Conservation (phyloP, 331 rosid genomes). For the Spiraea crenata region DNA sequence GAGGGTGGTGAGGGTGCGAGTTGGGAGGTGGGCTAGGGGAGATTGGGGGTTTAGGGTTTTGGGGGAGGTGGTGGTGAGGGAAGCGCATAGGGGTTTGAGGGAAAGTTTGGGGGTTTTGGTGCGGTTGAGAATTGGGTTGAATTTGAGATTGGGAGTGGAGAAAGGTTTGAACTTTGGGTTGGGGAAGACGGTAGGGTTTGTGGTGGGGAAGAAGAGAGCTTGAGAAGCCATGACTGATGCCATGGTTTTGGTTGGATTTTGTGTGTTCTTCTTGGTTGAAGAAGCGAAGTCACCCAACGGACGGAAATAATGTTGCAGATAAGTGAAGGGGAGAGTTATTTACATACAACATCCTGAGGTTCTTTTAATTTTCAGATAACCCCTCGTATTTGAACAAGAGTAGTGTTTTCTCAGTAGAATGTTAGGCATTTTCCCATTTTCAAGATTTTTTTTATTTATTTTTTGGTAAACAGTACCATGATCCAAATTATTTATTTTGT, state of each 20-base stretch:
- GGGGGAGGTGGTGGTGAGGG: not conserved
- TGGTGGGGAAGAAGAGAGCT: not conserved
- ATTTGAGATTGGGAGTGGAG: not conserved
- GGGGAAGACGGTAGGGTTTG: slow-evolving; percentile 9
- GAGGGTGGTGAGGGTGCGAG: slow-evolving; percentile 40
- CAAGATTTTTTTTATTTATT: too few relatives aligned
- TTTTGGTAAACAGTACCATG: too few relatives aligned
- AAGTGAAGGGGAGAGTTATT: too few relatives aligned
- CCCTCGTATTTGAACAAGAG: too few relatives aligned
- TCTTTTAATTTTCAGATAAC: too few relatives aligned
- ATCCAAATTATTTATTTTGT: too few relatives aligned
- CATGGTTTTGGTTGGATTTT: not conserved
- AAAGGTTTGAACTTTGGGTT: not conserved
- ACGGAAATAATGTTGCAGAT: too few relatives aligned
- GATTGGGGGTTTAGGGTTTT: not conserved
- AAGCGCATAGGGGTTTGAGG: slow-evolving; percentile 3
- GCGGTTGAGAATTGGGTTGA: not conserved
- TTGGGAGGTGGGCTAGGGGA: slow-evolving; percentile 11
- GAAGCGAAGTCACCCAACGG: not conserved
- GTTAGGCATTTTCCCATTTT: too few relatives aligned
- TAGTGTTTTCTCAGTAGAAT: too few relatives aligned
- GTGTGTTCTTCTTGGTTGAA: not conserved
- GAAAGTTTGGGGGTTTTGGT: not conserved
- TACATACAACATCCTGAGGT: too few relatives aligned
- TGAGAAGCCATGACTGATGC: slow-evolving; percentile 22